phyloP scores from a whole-genome alignment of 305 asterid species.

The Rubia occidens region DNA sequence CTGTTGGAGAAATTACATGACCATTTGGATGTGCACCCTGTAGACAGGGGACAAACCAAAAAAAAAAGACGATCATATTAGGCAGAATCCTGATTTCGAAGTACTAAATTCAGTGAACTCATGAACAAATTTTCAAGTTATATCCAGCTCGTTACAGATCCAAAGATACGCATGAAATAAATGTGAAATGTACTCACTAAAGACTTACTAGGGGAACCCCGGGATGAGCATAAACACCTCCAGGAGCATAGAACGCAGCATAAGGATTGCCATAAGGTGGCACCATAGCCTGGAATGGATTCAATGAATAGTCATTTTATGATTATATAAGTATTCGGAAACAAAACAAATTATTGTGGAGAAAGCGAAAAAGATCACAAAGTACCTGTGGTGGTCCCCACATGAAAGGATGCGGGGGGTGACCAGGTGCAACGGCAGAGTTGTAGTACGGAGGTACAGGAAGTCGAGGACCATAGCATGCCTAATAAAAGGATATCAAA shows the following conservation, averaged over 20 bases:
- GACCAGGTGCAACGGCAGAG: constrained; percentile 65
- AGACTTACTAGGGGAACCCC: constrained; percentile 74
- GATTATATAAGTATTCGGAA: too few species aligned
- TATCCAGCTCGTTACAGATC: background rate
- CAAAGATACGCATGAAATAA: background rate
- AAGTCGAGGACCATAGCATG: constrained; percentile 82
- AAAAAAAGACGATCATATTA: background rate
- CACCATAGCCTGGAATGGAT: constrained; percentile 56
- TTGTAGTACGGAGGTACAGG: constrained; percentile 77
- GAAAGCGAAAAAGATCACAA: background rate
- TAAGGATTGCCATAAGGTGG: constrained; percentile 79
- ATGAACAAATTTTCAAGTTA: background rate
- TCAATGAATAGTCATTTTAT: background rate
- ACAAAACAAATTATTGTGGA: background rate
- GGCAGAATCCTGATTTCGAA: background rate
- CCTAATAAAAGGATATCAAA: constrained; percentile 34
- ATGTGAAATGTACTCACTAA: background rate
- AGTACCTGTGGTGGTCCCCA: constrained; percentile 95
- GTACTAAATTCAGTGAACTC: background rate
- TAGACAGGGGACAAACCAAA: background rate
- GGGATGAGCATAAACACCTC: constrained; percentile 78
- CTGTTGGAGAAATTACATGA: constrained; percentile 23
- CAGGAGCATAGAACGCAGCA: constrained; percentile 76
- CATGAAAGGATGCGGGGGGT: constrained; percentile 73
- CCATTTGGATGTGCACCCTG: constrained; percentile 29